phyloP scores from a whole-genome alignment of 176 grass and related monocot genomes.

The Oryza rufipogon region DNA sequence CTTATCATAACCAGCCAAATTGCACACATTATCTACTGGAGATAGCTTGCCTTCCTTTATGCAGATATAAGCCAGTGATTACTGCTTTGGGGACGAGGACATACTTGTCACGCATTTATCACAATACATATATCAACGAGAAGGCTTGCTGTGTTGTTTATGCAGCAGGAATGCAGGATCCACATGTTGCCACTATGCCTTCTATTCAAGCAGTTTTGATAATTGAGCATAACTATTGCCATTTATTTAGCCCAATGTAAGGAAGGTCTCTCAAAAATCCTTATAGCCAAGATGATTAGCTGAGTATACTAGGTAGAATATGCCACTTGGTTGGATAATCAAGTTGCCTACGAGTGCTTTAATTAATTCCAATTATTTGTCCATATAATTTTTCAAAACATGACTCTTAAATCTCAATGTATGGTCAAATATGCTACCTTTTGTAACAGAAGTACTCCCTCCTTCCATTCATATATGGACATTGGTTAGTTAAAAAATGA shows the following conservation, averaged over 20 bases:
- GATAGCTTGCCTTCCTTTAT: constrained; percentile 22
- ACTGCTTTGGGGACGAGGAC: background rate
- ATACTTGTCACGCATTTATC: constrained; percentile 12
- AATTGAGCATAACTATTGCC: background rate
- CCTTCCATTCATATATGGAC: too few relatives aligned
- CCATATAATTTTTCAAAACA: background rate
- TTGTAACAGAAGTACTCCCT: background rate
- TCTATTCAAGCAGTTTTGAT: background rate
- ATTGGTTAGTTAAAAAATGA: too few relatives aligned
- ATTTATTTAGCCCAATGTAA: constrained; percentile 2
- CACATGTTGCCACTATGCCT: background rate
- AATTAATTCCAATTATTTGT: background rate
- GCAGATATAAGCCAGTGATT: background rate
- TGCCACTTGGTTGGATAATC: constrained; percentile 19
- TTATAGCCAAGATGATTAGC: background rate
- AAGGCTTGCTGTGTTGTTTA: background rate
- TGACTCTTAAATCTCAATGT: background rate
- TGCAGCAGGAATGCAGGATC: background rate
- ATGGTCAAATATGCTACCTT: constrained; percentile 9
- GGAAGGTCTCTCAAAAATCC: background rate
- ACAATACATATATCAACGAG: background rate
- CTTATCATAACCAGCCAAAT: constrained; percentile 14
- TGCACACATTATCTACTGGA: background rate
- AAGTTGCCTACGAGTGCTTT: background rate
- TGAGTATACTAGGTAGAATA: background rate